Evolutionary conservation across 2,329 filamentous ascomycete genomes (phyloP), one percentile per base, ranked within the genome.

Genomic region (Chaetothyriales sp.): DNA sequence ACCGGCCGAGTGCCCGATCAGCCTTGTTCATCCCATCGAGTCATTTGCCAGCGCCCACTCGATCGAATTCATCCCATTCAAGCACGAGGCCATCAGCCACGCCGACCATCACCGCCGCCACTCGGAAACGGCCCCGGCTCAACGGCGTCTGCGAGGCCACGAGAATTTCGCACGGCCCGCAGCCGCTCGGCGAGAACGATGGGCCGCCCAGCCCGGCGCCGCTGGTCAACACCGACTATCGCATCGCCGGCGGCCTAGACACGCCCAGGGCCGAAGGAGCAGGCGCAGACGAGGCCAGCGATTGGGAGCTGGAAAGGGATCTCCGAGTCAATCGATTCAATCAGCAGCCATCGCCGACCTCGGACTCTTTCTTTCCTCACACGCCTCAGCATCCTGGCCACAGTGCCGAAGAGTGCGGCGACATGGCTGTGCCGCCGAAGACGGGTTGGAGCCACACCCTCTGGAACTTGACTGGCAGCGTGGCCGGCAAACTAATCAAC

Each of bases 401-500:
- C 29, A 40, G 25, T n/a, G 28, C 8, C 5, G 20, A 5, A 8
- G 28, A 18, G 48, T 19, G n/a, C 22, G 10, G 33, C 2, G 2
- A 2, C 33, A 8, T 9, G 22, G n/a, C 18, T n/a, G n/a, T 22
- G 19, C 18, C 10, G 40, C 43, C 43, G 46, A 18, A 13, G 28
- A 50, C 48, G 19, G 65, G 69, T 40, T 70, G 70, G 67, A 65
- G 69, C 25, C 67, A 63, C 33, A 62, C 70, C 1, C 67, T 73
- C 5, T 66, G 72, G 46, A 67, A 66, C 29, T 64, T 68, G 4
- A 70, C 73, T 2, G 70, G 62, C 22, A 62, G 61, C 1, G 58
- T 66, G n/a, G 65, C 65, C 8, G 85, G 86, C 18, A 90, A 83
- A 62, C 81, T 94, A 0, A 89, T 87, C 77, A 79, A 89, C 59